Evolutionary conservation across 108 stramenopile genomes (phyloP).

Genomic region (Nitzschia putrida): DNA sequence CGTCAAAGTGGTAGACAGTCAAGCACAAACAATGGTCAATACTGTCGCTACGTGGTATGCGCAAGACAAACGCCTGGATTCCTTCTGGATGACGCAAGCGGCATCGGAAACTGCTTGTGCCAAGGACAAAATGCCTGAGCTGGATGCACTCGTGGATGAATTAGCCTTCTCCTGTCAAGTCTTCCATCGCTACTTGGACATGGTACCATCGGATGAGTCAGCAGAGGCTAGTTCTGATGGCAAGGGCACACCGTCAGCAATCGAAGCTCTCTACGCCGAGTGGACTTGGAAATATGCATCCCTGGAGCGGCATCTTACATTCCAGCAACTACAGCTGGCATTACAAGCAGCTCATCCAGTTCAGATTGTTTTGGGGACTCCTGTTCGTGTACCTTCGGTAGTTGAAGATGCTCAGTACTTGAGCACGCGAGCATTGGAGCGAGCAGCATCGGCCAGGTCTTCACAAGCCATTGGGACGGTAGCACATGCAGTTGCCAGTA

Average conservation of each 20-base stretch:
- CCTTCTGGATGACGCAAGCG: constrained; percentile 50
- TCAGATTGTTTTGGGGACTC: constrained; percentile 54
- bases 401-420: constrained; percentile 88
- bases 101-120: constrained; percentile 9
- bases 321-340: constrained; percentile 49
- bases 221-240: not conserved
- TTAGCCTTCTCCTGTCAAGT: constrained; percentile 82
- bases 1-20: constrained; percentile 59
- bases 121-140: constrained; percentile 18
- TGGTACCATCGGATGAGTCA: constrained; percentile 27
- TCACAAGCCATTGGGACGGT: constrained; percentile 79
- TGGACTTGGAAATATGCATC: constrained; percentile 70
- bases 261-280: constrained; percentile 46
- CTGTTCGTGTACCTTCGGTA: constrained; percentile 67
- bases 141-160: constrained; percentile 75
- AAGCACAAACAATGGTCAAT: constrained; percentile 62
- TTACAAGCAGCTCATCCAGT: constrained; percentile 49
- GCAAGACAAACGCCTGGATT: constrained; percentile 51
- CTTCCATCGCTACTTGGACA: constrained; percentile 58
- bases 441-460: constrained; percentile 74
- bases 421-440: constrained; percentile 69
- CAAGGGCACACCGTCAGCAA: constrained; percentile 1
- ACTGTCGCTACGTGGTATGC: constrained; percentile 74
- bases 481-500: constrained; percentile 71
- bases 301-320: constrained; percentile 51